Evolutionary conservation across 1,284 basidiomycete species (phyloP).

Genomic region (Rhodotorula mucilaginosa): DNA sequence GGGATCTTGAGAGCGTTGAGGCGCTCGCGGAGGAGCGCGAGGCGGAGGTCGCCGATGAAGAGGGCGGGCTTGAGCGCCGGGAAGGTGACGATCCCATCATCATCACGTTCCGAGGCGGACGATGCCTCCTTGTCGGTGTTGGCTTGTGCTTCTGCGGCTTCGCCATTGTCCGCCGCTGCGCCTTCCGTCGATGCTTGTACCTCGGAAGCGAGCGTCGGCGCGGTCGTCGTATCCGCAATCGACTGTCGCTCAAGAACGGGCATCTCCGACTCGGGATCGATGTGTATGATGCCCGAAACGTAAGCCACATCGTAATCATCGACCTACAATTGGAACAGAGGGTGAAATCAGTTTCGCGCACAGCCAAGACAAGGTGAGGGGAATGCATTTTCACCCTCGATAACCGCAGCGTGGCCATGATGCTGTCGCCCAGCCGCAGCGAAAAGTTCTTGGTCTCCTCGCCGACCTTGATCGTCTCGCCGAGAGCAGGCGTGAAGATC

Average conservation of each 20-base stretch:
- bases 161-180: neutral
- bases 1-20: conserved; percentile 71
- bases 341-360: neutral
- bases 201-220: neutral
- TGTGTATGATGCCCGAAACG: conserved; percentile 77
- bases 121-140: conserved; percentile 48
- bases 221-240: conserved; percentile 10
- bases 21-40: conserved; percentile 76
- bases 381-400: conserved; percentile 62
- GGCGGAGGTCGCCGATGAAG: conserved; percentile 91
- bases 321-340: conserved; percentile 59
- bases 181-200: neutral
- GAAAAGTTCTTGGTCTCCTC: conserved; percentile 94
- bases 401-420: conserved; percentile 77
- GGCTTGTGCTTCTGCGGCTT: neutral
- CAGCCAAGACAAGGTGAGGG: neutral
- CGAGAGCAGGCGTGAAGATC: conserved; percentile 72
- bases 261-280: conserved; percentile 71
- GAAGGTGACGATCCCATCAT: conserved; percentile 45
- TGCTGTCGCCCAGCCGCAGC: conserved; percentile 84
- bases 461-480: conserved; percentile 80
- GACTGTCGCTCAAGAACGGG: conserved; percentile 51
- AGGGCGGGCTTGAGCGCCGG: conserved; percentile 74
- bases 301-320: conserved; percentile 96
- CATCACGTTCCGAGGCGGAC: neutral